These are phyloP conservation scores for Botrytis elliptica DNA, from an alignment of 2,329 filamentous ascomycete genomes.

Conservation along the genomic window DNA sequence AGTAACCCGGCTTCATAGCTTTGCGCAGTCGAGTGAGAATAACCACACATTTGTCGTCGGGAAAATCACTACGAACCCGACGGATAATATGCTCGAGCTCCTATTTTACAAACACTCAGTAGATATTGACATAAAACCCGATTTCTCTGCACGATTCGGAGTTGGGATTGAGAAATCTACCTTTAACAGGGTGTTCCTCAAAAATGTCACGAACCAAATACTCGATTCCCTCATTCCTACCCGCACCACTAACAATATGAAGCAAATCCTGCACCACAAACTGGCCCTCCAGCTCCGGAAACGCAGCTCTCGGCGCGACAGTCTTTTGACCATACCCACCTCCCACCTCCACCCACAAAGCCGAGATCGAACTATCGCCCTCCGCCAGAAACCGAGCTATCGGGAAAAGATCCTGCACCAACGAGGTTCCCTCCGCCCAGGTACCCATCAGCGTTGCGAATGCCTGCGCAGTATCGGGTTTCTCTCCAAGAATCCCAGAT, in stretches of 20 bases:
- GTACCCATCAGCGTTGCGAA: background rate
- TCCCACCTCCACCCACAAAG: background rate
- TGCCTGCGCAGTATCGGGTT: background rate
- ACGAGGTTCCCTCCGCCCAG: background rate
- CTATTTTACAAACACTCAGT: background rate
- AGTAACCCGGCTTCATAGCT: background rate
- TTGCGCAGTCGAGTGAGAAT: background rate
- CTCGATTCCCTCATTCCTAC: slow-evolving; percentile 22
- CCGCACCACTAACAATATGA: background rate
- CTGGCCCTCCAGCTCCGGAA: background rate
- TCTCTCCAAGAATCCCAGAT: background rate
- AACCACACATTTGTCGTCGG: background rate
- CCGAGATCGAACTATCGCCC: background rate
- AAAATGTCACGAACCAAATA: slow-evolving; percentile 36
- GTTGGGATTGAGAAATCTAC: slow-evolving; percentile 3
- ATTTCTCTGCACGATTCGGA: background rate
- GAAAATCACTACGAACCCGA: background rate
- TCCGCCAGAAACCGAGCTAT: background rate
- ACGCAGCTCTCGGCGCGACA: background rate
- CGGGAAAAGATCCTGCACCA: background rate
- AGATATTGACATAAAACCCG: background rate
- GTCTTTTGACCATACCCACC: background rate
- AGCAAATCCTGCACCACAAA: background rate
- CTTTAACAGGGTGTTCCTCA: slow-evolving; percentile 34
- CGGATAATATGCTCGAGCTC: background rate